Evolutionary conservation across 2,329 filamentous ascomycete species (phyloP), one percentile per base, ranked within the genome.

Genomic region (Huntiella bhutanensis): DNA sequence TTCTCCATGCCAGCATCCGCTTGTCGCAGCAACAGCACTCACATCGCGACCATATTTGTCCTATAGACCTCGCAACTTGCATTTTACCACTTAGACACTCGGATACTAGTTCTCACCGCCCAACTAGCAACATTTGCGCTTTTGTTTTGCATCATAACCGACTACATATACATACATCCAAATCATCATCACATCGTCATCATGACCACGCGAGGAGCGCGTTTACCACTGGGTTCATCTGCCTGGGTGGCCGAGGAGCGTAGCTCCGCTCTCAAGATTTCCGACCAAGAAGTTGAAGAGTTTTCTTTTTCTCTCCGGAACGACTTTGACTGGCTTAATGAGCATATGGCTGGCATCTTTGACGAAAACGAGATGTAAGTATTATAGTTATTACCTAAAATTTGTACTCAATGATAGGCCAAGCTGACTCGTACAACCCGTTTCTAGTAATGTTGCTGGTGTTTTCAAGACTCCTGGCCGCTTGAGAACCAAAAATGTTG

Each of bases 251-350:
- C 77, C 32, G 78, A 84, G 53, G 91, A 98, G 67, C 75, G 87
- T 55, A 72, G 79, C 38, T 82, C 87, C 56, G 79, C 84, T 11
- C 66, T 77, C 46, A 73, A 82, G 53, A 77, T 95, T 52, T 73
- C 82, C 12, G 71, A 80, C 41, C 74, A 85, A 47, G 91, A 96
- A 61, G 73, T 83, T 46, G 88, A 96, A 54, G 92, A 98, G 64
- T 92, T 96, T 58, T 76, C 82, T 38, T 96, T 83, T 64, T 85
- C 86, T 28, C 87, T 84, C 51, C 77, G 83, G 49, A 93, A 96
- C 63, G 91, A 98, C 61, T 68, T 96, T 57, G 87, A 96, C 59
- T 98, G 91, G 91, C 69, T 98, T 55, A 96, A 98, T 58, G 91
- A 96, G 64, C 91, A 98, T 61, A 95, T 98, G 88, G 76, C 77